phyloP scores from a whole-genome alignment of 2,329 filamentous ascomycete genomes.

The Trichoderma aggressivum region DNA sequence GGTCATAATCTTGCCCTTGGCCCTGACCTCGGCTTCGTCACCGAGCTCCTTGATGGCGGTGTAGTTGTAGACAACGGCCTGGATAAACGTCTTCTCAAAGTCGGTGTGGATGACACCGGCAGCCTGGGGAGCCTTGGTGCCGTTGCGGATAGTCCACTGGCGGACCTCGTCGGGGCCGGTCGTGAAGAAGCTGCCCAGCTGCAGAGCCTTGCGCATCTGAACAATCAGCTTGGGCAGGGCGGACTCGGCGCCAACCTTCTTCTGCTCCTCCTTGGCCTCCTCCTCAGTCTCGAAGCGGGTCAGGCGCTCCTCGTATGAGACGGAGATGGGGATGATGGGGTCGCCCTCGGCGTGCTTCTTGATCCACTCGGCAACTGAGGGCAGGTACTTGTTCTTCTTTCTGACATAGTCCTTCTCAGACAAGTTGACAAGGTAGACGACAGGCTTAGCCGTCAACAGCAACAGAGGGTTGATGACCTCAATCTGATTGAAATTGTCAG shows the following conservation, averaged over 20 bases:
- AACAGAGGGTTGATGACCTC: slow-evolving; percentile 97
- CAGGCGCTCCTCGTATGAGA: slow-evolving; percentile 88
- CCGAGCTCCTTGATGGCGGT: slow-evolving; percentile 75
- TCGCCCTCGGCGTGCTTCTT: slow-evolving; percentile 85
- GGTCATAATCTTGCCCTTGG: slow-evolving; percentile 94
- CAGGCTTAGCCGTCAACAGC: slow-evolving; percentile 92
- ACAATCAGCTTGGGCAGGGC: slow-evolving; percentile 86
- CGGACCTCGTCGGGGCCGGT: slow-evolving; percentile 92
- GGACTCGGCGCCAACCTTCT: slow-evolving; percentile 81
- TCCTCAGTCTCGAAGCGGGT: slow-evolving; percentile 75
- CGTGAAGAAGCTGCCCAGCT: slow-evolving; percentile 96
- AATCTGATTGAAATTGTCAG: slow-evolving; percentile 55
- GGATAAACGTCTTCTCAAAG: slow-evolving; percentile 99
- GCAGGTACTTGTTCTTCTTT: slow-evolving; percentile 99
- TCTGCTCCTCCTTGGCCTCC: slow-evolving; percentile 79
- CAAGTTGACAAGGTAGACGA: slow-evolving; percentile 94
- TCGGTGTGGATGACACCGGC: slow-evolving; percentile 98
- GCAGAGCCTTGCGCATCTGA: slow-evolving; percentile 88
- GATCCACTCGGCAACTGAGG: slow-evolving; percentile 92
- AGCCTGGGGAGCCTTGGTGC: slow-evolving; percentile 95
- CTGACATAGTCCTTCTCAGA: slow-evolving; percentile 96
- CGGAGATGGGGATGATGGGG: slow-evolving; percentile 88
- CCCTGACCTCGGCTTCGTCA: slow-evolving; percentile 83
- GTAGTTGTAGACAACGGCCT: slow-evolving; percentile 93
- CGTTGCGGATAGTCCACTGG: slow-evolving; percentile 96